Evolutionary conservation across 306 rosid genomes (phyloP).

Genomic region (Bauhinia variegata): DNA sequence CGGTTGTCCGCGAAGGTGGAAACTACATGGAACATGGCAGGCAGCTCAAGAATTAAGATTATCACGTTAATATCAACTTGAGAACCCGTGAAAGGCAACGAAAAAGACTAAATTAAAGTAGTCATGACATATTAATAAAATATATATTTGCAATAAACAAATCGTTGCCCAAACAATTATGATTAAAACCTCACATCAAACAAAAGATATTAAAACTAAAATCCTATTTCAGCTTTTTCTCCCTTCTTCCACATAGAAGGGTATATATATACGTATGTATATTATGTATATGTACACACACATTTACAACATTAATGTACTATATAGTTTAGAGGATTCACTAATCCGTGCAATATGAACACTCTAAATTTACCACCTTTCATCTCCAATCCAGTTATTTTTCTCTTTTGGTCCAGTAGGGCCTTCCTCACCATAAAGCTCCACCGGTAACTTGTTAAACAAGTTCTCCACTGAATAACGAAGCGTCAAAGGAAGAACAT

Average conservation of each 20-base stretch:
- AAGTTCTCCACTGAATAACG: constrained; percentile 36
- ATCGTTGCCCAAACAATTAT: not conserved
- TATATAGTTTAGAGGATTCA: not conserved
- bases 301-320: constrained; percentile 6
- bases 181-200: too few species aligned
- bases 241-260: too few species aligned
- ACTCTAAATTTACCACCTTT: constrained; percentile 42
- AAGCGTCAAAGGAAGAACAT: constrained; percentile 40
- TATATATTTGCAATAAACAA: too few species aligned
- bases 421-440: constrained; percentile 61
- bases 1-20: too few species aligned
- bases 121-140: too few species aligned
- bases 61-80: too few species aligned
- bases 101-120: too few species aligned
- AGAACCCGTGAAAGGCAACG: too few species aligned
- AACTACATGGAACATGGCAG: too few species aligned
- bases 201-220: not conserved
- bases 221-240: not conserved
- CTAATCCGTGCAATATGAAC: constrained; percentile 9
- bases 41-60: too few species aligned
- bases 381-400: constrained; percentile 66
- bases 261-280: too few species aligned
- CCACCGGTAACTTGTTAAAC: constrained; percentile 48
- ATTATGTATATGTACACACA: not conserved
- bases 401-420: constrained; percentile 77